These are phyloP conservation scores for Zygosaccharomyces lentus DNA, from an alignment of 805 yeast genomes.

Conservation along the genomic window DNA sequence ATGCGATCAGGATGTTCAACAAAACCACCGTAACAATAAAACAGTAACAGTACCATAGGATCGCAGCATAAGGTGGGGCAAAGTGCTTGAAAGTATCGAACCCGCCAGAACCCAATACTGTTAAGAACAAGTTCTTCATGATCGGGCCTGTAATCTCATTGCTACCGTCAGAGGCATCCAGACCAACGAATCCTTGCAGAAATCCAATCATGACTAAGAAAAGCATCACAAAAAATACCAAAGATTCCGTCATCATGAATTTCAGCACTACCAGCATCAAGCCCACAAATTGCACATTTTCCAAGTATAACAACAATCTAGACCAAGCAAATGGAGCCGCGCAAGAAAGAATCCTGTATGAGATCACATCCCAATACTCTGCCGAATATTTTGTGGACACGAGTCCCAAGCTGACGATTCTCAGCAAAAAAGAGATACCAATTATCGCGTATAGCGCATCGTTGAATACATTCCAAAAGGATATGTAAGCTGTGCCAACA, in stretches of 20 bases:
- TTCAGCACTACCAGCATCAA: conserved; percentile 82
- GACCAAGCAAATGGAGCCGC: conserved; percentile 89
- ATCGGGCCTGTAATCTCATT: conserved; percentile 67
- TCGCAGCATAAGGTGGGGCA: conserved; percentile 82
- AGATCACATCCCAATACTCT: conserved; percentile 46
- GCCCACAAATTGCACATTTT: conserved; percentile 77
- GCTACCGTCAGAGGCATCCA: conserved; percentile 84
- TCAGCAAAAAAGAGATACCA: conserved; percentile 47
- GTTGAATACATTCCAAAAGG: conserved; percentile 77
- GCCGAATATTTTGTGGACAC: conserved; percentile 22
- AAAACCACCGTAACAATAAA: conserved; percentile 71
- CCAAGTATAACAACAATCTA: conserved; percentile 68
- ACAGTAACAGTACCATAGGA: conserved; percentile 71
- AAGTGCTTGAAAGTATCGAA: conserved; percentile 65
- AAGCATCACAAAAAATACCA: conserved; percentile 74
- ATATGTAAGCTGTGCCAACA: conserved; percentile 66
- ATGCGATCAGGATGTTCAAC: conserved; percentile 78
- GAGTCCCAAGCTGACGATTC: conserved; percentile 41
- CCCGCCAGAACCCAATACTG: conserved; percentile 71
- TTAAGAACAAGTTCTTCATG: conserved; percentile 59
- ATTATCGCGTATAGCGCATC: conserved; percentile 61
- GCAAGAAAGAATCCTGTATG: conserved; percentile 68
- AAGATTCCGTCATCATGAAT: conserved; percentile 81
- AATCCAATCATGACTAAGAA: conserved; percentile 72
- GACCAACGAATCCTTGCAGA: conserved; percentile 79